Conservation (phyloP, 177 flowering plant genomes). For the Vitis hybrid region DNA sequence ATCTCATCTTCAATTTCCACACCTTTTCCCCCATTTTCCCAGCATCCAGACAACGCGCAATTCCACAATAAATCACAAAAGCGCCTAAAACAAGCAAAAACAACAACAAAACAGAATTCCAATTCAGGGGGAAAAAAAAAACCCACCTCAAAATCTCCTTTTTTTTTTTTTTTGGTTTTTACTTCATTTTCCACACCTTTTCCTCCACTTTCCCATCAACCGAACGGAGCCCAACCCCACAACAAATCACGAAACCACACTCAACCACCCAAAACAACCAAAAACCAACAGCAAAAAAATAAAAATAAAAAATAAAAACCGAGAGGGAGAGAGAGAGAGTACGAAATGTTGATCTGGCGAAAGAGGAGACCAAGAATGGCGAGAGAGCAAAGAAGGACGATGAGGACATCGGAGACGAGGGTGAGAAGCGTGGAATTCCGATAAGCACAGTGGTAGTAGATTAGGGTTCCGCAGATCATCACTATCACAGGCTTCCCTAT, state of each 20-base stretch:
- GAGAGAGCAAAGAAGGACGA: conserved; percentile 95
- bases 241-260: conserved; percentile 2
- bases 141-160: too few species aligned
- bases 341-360: conserved; percentile 92
- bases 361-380: conserved; percentile 97
- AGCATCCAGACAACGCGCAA: too few species aligned
- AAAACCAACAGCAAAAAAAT: not conserved
- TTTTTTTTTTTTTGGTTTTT: too few species aligned
- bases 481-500: conserved; percentile 63
- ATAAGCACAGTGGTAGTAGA: conserved; percentile 90
- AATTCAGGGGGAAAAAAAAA: conserved; percentile 3
- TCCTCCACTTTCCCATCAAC: too few species aligned
- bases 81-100: not conserved
- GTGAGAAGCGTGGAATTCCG: conserved; percentile 77
- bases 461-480: conserved; percentile 64
- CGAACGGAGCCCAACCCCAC: too few species aligned
- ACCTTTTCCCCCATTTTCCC: not conserved
- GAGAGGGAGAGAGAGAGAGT: conserved; percentile 5
- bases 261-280: not conserved
- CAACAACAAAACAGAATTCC: not conserved
- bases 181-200: too few species aligned
- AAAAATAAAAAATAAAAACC: not conserved
- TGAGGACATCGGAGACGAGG: conserved; percentile 85
- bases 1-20: not conserved
- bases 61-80: not conserved